Evolutionary conservation across 148 eudicot genomes (phyloP).

Genomic region (Limonium bicolor): DNA sequence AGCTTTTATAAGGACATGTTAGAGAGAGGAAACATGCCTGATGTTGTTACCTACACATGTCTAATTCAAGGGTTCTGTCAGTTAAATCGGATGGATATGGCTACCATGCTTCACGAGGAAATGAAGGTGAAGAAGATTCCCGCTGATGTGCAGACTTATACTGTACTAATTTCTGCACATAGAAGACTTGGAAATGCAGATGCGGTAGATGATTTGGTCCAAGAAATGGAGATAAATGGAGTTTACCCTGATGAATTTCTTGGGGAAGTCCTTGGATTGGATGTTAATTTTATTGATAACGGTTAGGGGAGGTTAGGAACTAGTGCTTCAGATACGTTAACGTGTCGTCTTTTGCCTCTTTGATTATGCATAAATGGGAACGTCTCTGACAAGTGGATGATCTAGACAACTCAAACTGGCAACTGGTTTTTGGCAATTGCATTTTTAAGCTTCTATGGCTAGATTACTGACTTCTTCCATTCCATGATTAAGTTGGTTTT

Average conservation of each 20-base stretch:
- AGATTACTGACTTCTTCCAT: no score
- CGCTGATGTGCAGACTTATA: constrained; percentile 19
- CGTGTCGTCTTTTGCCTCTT: constrained; percentile 1
- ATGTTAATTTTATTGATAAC: constrained; percentile 9
- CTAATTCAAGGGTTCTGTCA: constrained; percentile 33
- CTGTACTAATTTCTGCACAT: constrained; percentile 19
- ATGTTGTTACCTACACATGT: constrained; percentile 38
- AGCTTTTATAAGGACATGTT: constrained; percentile 21
- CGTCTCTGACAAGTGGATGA: no score
- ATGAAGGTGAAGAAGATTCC: constrained; percentile 20
- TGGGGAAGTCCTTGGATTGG: constrained; percentile 9
- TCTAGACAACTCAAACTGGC: no score
- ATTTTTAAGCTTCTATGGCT: no score
- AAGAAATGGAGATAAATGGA: constrained; percentile 19
- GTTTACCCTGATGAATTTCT: constrained; percentile 13
- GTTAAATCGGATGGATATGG: constrained; percentile 18
- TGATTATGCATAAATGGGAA: no score
- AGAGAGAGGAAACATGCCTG: constrained; percentile 13
- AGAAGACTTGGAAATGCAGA: constrained; percentile 15
- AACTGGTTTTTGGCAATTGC: no score
- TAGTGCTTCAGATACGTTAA: background rate
- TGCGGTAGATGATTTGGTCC: constrained; percentile 11
- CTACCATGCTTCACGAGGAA: constrained; percentile 13
- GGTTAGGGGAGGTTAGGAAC: constrained; percentile 4
- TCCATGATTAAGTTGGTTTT: no score